These are phyloP conservation scores for Ligustrum vulgare DNA, from an alignment of 257 asterid species.

Conservation along the genomic window DNA sequence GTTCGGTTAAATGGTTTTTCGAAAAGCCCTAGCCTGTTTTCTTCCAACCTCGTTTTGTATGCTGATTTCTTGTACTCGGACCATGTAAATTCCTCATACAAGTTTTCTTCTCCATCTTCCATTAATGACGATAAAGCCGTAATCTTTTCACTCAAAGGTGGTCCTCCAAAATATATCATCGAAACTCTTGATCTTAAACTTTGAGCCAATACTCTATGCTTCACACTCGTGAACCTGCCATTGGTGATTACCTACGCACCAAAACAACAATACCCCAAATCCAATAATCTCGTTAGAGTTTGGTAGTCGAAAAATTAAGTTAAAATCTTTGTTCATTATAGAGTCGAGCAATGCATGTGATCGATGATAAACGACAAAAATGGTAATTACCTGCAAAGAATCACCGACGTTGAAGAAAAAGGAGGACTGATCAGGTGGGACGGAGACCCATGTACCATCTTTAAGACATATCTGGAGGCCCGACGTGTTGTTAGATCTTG, in stretches of 20 bases:
- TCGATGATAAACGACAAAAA: not conserved
- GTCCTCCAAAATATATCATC: conserved; percentile 20
- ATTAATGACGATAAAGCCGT: conserved; percentile 14
- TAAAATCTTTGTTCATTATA: not conserved
- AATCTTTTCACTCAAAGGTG: conserved; percentile 21
- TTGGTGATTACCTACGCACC: conserved; percentile 19
- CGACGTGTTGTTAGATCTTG: conserved; percentile 21
- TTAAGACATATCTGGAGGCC: conserved; percentile 19
- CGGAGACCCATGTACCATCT: conserved; percentile 19
- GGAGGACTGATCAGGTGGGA: conserved; percentile 20
- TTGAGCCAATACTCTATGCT: conserved; percentile 21
- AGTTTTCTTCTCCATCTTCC: conserved; percentile 19
- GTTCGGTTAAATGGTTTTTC: not conserved
- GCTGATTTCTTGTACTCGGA: conserved; percentile 18
- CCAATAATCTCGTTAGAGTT: not conserved
- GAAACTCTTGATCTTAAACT: conserved; percentile 10
- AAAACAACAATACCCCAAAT: not conserved
- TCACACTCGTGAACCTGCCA: conserved; percentile 18
- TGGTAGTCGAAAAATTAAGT: not conserved
- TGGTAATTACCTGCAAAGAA: conserved; percentile 10
- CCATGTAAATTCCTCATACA: conserved; percentile 22
- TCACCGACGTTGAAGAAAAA: conserved; percentile 19
- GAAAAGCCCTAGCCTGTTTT: conserved; percentile 7
- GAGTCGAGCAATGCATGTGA: too few relatives aligned
- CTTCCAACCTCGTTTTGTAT: conserved; percentile 20